These are phyloP conservation scores for Plasmodium billcollinsi DNA, from an alignment of 169 alveolate species.

Conservation along the genomic window DNA sequence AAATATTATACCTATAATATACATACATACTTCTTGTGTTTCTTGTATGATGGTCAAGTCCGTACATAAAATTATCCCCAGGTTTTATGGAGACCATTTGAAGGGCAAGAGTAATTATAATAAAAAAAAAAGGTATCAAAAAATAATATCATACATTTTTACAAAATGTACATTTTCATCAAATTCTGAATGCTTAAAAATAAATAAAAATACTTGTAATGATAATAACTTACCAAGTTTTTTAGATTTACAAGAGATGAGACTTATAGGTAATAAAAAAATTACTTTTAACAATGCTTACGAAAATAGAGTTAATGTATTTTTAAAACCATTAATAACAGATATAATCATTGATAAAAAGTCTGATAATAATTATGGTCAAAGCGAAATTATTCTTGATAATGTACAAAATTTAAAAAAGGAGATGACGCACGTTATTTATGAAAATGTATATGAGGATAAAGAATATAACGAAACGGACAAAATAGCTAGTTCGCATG, in stretches of 20 bases:
- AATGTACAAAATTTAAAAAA: background rate
- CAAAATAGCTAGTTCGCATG: no score
- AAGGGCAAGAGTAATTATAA: background rate
- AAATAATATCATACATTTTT: background rate
- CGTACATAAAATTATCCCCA: no score
- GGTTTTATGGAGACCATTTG: background rate
- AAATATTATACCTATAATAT: no score
- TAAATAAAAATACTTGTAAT: background rate
- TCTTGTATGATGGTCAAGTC: no score
- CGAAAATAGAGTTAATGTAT: conserved; percentile 28
- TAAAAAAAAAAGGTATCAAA: background rate
- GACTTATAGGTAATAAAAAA: conserved; percentile 8
- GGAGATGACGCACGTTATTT: background rate
- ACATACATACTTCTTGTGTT: no score
- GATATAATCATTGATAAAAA: background rate
- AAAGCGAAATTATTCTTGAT: no score
- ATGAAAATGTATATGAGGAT: no score
- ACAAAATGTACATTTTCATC: background rate
- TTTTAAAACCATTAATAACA: conserved; percentile 33
- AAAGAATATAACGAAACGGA: no score
- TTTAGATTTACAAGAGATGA: conserved; percentile 17
- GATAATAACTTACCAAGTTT: conserved; percentile 6
- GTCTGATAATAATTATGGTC: background rate
- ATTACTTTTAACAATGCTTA: conserved; percentile 10
- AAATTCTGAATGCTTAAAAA: background rate